Evolutionary conservation across 306 rosid species (phyloP).

Genomic region (Casuarina glauca): DNA sequence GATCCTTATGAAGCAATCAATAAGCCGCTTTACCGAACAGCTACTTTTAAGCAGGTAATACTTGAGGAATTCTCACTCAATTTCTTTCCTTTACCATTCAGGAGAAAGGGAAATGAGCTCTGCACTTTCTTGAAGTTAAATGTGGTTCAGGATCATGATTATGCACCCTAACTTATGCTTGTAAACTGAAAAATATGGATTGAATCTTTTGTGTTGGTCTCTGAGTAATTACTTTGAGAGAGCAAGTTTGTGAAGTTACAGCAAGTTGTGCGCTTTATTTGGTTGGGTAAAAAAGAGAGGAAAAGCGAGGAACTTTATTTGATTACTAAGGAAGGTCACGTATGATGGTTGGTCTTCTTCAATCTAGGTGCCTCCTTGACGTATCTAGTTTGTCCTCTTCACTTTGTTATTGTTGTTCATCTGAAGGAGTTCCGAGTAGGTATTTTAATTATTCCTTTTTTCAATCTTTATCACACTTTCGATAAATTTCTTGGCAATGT

Average conservation of each 20-base stretch:
- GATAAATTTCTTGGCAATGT: background rate
- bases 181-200: background rate
- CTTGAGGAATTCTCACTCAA: background rate
- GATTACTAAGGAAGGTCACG: background rate
- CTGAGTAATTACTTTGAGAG: background rate
- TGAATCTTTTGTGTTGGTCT: too few species aligned
- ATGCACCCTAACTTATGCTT: background rate
- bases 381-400: background rate
- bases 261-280: background rate
- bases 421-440: background rate
- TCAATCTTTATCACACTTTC: background rate
- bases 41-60: slow-evolving; percentile 93
- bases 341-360: background rate
- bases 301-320: background rate
- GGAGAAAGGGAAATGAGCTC: background rate
- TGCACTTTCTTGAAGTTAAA: background rate
- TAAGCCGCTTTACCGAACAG: slow-evolving; percentile 84
- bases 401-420: background rate
- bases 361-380: background rate
- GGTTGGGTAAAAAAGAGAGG: background rate
- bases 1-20: slow-evolving; percentile 81
- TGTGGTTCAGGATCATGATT: background rate
- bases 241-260: background rate
- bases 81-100: background rate
- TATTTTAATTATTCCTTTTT: background rate